Evolutionary conservation across 768 basidiomycete genomes (phyloP), one percentile per base, ranked within the genome.

Genomic region (Hemileccinum rubropunctum): DNA sequence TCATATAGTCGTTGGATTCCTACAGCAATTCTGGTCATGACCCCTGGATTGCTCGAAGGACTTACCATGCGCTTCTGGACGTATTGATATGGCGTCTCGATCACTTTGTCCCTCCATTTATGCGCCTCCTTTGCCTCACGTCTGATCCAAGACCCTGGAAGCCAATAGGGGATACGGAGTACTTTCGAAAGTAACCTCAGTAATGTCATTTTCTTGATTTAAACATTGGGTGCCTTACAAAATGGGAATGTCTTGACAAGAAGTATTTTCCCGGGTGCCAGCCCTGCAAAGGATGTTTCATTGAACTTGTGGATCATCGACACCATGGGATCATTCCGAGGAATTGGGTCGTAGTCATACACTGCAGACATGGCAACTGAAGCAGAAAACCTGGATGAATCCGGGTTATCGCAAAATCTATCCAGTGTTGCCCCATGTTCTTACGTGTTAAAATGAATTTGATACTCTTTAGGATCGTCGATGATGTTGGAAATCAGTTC

Each of bases 151-250:
- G 49, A 43, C 3, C 52, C 47, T 4, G 62, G 56, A 6, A 61
- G 39, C 57, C 57, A 62, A 11, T 51, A 38, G 0, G 63, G 61
- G 20, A 61, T n/a, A 40, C 56, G 32, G 15, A 55, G 51, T 23
- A 66, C 64, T 65, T 30, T 27, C 27, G 1, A 40, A 42, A 18
- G 14, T 15, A 21, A 38, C 6, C 6, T 30, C 28, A 38, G 18
- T 14, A 3, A 14, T 10, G 17, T 27, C 21, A 11, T 15, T 27
- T 26, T 37, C 23, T 27, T 1, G 5, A 34, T 5, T 4, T 5
- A n/a, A 15, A 6, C 6, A 18, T 21, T 12, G 28, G 9, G 28
- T 30, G 23, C 18, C 52, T 41, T n/a, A 53, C 52, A n/a, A 39
- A 53, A 53, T 10, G 52, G 52, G 32, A 48, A 47, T 4, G 21